Evolutionary conservation across 495 filamentous ascomycete genomes (phyloP).

Genomic region (Pyrenopolyporus hunteri): DNA sequence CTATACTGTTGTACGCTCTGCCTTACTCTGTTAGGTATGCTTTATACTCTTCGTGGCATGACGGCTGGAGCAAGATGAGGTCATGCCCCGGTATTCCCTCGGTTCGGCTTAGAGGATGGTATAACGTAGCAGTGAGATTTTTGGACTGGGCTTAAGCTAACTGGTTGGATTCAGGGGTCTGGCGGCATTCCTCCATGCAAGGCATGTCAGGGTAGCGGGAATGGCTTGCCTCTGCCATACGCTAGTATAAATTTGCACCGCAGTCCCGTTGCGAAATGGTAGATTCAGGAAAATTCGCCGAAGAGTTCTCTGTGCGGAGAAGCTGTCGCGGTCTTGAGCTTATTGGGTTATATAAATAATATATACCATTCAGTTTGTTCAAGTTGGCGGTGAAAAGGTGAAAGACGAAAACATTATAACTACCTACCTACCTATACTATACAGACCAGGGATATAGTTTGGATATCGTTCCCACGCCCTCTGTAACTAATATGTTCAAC

Average conservation of each 20-base stretch:
- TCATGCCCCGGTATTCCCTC: slow-evolving; percentile 25
- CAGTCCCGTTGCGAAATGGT: neutral
- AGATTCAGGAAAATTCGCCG: slow-evolving; percentile 24
- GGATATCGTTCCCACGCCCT: too few relatives aligned
- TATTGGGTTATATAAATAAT: too few relatives aligned
- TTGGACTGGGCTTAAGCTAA: slow-evolving; percentile 21
- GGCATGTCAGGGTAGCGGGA: slow-evolving; percentile 21
- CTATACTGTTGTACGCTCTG: slow-evolving; percentile 1
- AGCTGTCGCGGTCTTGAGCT: neutral
- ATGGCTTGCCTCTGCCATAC: slow-evolving; percentile 17
- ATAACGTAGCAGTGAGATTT: slow-evolving; percentile 12
- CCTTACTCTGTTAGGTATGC: slow-evolving; percentile 21
- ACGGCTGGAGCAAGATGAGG: slow-evolving; percentile 21
- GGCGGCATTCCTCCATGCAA: slow-evolving; percentile 13
- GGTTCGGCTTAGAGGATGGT: slow-evolving; percentile 29
- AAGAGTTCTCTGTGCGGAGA: neutral
- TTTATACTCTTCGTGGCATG: slow-evolving; percentile 25
- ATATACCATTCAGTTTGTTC: too few relatives aligned
- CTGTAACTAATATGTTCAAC: too few relatives aligned
- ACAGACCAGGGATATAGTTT: too few relatives aligned
- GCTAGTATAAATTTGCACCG: neutral
- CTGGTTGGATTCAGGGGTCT: slow-evolving; percentile 26
- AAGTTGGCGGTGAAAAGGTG: too few relatives aligned
- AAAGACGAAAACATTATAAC: too few relatives aligned
- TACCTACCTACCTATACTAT: too few relatives aligned